Evolutionary conservation across 225 moss, liverwort and hornwort species (phyloP).

Genomic region (Pseudisothecium myosuroides): DNA sequence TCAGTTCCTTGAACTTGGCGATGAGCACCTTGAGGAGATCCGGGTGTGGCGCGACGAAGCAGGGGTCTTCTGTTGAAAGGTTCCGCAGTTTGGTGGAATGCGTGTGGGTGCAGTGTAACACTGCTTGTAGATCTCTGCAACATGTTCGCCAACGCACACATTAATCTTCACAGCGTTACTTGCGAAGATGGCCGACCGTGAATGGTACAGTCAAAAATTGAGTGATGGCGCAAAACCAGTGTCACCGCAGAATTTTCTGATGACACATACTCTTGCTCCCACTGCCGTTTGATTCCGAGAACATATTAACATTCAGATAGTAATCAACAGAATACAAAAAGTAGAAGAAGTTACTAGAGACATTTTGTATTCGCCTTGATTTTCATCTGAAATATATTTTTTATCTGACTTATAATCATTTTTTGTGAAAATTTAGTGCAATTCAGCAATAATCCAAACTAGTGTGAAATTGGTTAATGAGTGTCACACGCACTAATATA

Average conservation of each 20-base stretch:
- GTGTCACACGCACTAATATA: not conserved
- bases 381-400: not conserved
- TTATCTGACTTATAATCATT: not conserved
- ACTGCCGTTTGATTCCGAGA: not conserved
- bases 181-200: not conserved
- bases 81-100: not conserved
- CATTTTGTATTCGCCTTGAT: not conserved
- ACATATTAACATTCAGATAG: not conserved
- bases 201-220: not conserved
- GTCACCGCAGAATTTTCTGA: not conserved
- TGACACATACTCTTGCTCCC: not conserved
- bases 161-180: not conserved
- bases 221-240: not conserved
- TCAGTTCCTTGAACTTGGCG: conserved; percentile 23
- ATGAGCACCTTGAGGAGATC: conserved; percentile 13
- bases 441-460: not conserved
- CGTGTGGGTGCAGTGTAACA: not conserved
- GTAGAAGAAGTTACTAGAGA: too few species aligned
- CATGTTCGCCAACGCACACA: not conserved
- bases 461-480: not conserved
- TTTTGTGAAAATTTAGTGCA: not conserved
- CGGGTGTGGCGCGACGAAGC: conserved; percentile 36
- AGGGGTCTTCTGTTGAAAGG: not conserved
- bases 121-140: not conserved
- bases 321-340: not conserved